phyloP scores from a whole-genome alignment of 139 green algal species.

The Marvania coccoides region DNA sequence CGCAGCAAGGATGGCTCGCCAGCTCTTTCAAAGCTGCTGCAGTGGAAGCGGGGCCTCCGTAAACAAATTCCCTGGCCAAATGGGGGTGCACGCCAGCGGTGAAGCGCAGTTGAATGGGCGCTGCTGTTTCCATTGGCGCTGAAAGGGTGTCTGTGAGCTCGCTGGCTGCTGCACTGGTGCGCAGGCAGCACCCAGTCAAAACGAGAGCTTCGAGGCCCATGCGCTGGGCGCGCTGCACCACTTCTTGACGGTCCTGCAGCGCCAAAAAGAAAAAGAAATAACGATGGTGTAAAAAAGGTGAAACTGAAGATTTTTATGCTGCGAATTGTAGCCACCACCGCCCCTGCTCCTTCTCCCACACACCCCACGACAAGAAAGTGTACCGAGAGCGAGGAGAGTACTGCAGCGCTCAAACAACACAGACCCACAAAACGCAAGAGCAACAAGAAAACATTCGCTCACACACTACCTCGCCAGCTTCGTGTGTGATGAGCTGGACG shows the following conservation, averaged over 20 bases:
- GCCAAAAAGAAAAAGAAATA: not conserved
- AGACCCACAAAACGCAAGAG: not conserved
- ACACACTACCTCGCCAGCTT: no score
- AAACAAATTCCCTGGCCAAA: conserved; percentile 48
- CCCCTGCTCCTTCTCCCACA: not conserved
- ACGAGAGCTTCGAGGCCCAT: conserved; percentile 40
- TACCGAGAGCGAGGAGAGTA: no score
- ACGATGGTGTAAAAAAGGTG: no score
- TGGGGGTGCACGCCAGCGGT: conserved; percentile 72
- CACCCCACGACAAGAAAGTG: not conserved
- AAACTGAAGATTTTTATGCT: not conserved
- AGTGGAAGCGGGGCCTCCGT: conserved; percentile 38
- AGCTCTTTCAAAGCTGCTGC: conserved; percentile 35
- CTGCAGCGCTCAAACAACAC: not conserved
- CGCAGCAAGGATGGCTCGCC: conserved; percentile 32
- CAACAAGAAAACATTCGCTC: not conserved
- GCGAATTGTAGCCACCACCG: not conserved
- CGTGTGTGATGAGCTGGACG: no score
- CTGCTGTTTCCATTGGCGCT: not conserved
- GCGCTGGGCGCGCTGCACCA: conserved; percentile 36
- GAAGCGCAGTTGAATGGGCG: conserved; percentile 47
- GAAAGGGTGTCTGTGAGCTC: conserved; percentile 19
- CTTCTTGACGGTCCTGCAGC: conserved; percentile 41
- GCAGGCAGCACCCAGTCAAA: conserved; percentile 48
- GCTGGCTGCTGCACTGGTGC: conserved; percentile 18